These are phyloP conservation scores for Boletus pseudo-olivaceus DNA, from an alignment of 768 basidiomycete species.

Conservation along the genomic window DNA sequence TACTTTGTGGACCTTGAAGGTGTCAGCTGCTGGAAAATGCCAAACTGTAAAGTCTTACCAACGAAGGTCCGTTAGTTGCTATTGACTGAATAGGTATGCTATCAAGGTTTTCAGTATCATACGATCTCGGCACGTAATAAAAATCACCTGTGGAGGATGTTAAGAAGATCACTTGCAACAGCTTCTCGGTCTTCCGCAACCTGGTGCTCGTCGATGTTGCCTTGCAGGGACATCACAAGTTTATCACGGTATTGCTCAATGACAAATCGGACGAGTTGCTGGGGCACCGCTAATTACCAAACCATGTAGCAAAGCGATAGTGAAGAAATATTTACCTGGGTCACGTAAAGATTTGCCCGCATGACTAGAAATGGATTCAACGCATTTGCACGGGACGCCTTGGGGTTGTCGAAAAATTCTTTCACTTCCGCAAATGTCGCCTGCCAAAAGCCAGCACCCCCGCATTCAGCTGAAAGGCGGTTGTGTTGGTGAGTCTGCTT, in stretches of 20 bases:
- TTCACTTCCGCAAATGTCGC: slow-evolving; percentile 86
- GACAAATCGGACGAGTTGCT: slow-evolving; percentile 94
- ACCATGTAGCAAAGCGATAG: neutral
- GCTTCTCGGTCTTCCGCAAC: slow-evolving; percentile 75
- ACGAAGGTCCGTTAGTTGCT: slow-evolving; percentile 80
- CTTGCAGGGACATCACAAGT: slow-evolving; percentile 65
- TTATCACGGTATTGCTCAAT: slow-evolving; percentile 92
- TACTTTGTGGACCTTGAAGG: slow-evolving; percentile 77
- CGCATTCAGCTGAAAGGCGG: slow-evolving; percentile 55
- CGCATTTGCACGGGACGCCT: slow-evolving; percentile 79
- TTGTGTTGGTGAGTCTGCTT: slow-evolving; percentile 52
- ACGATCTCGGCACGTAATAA: neutral
- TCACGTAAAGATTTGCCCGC: slow-evolving; percentile 91
- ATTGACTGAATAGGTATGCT: slow-evolving; percentile 93
- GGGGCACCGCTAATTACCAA: neutral
- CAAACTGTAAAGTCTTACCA: slow-evolving; percentile 40
- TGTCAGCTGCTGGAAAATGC: neutral
- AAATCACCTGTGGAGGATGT: slow-evolving; percentile 73
- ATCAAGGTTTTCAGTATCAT: slow-evolving; percentile 6
- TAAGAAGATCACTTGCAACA: slow-evolving; percentile 82
- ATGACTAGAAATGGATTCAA: slow-evolving; percentile 88
- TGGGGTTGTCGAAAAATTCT: slow-evolving; percentile 89
- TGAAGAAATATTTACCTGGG: slow-evolving; percentile 62
- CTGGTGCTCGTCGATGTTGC: slow-evolving; percentile 57
- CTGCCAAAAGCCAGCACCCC: slow-evolving; percentile 72